Evolutionary conservation across 257 asterid genomes (phyloP).

Genomic region (Solanum rostratum): DNA sequence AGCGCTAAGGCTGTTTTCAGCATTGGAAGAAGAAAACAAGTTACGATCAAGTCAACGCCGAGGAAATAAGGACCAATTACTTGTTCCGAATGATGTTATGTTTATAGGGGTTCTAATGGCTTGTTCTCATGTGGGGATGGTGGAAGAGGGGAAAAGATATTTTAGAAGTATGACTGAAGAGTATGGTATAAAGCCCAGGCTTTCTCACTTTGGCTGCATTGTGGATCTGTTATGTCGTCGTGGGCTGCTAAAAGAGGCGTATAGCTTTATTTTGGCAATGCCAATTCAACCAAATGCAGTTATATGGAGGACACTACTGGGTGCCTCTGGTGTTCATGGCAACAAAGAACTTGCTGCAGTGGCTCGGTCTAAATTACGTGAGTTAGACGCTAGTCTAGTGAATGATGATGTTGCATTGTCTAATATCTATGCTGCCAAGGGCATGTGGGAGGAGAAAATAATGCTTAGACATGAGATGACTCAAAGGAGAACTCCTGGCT

Average conservation of each 20-base stretch:
- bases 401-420: slow-evolving; percentile 19
- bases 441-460: slow-evolving; percentile 19
- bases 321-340: slow-evolving; percentile 13
- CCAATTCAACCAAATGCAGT: slow-evolving; percentile 11
- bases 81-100: slow-evolving; percentile 9
- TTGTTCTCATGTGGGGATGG: slow-evolving; percentile 13
- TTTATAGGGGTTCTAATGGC: slow-evolving; percentile 18
- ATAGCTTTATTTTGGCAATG: slow-evolving; percentile 14
- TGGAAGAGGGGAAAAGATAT: slow-evolving; percentile 13
- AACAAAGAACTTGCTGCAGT: slow-evolving; percentile 3
- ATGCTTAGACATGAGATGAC: slow-evolving; percentile 7
- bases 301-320: slow-evolving; percentile 17
- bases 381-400: not conserved
- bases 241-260: slow-evolving; percentile 20
- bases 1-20: slow-evolving; percentile 10
- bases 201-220: slow-evolving; percentile 18
- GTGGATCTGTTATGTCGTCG: slow-evolving; percentile 16
- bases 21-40: slow-evolving; percentile 6
- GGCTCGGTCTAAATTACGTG: not conserved
- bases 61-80: not conserved
- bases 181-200: slow-evolving; percentile 13
- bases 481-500: slow-evolving; percentile 13
- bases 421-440: slow-evolving; percentile 13
- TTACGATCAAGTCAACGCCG: not conserved
- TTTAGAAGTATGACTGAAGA: slow-evolving; percentile 9